These are phyloP conservation scores for Austroboletus novae-zelandiae DNA, from an alignment of 1,284 basidiomycete species.

Conservation along the genomic window DNA sequence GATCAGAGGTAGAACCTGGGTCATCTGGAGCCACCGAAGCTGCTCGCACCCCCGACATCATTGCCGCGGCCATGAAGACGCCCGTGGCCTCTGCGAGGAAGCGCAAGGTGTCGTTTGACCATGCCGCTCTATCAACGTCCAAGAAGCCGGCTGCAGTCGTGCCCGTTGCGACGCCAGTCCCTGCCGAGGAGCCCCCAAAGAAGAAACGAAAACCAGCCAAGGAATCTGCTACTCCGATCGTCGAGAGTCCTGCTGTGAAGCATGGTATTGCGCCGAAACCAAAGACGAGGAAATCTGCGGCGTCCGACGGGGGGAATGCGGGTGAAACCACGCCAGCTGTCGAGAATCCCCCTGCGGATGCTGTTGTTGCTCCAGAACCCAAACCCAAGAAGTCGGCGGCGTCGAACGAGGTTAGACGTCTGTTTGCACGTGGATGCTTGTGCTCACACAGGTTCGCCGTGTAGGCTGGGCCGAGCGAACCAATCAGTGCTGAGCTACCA, in stretches of 20 bases:
- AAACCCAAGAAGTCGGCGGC: neutral
- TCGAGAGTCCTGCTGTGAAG: neutral
- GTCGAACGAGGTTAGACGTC: conserved; percentile 11
- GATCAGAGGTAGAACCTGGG: too few species aligned
- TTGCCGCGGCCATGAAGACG: neutral
- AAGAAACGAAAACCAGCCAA: conserved; percentile 21
- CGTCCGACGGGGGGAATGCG: neutral
- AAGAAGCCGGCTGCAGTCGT: neutral
- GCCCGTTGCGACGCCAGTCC: neutral
- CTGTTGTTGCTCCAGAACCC: neutral
- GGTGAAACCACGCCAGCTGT: neutral
- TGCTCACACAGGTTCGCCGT: conserved; percentile 1
- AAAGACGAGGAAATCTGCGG: neutral
- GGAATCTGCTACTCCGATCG: neutral
- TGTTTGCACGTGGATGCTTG: neutral
- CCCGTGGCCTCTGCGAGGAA: conserved; percentile 12
- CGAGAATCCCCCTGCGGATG: conserved; percentile 1
- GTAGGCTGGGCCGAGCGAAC: conserved; percentile 8
- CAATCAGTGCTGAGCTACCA: neutral
- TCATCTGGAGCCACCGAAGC: neutral
- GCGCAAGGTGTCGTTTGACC: conserved; percentile 18
- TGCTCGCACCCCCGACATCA: neutral
- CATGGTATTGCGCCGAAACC: neutral
- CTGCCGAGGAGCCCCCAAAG: conserved; percentile 14
- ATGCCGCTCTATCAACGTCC: neutral